Percentiles rank a stretch among this genome's conserved stretches.
Evolutionary conservation across 805 yeast species (phyloP).

Genomic region (Myxozyma mucilagina): DNA sequence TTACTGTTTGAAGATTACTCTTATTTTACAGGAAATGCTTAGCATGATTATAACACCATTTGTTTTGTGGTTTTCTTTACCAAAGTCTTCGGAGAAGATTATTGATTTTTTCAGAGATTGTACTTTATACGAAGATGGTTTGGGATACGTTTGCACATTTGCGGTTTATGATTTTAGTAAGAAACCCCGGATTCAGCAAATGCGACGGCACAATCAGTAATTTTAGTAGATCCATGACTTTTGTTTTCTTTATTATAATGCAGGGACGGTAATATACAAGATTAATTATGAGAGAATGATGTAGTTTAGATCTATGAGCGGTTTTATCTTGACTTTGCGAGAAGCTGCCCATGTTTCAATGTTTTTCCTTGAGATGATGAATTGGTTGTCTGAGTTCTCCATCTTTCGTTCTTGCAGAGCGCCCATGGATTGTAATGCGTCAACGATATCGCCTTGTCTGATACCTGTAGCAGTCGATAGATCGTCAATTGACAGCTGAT

Average conservation of each 20-base stretch:
- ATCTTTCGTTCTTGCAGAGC: constrained; percentile 30
- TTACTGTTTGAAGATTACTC: constrained; percentile 69
- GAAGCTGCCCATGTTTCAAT: constrained; percentile 17
- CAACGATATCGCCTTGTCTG: constrained; percentile 39
- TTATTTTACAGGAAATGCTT: constrained; percentile 73
- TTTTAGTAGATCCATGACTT: neutral
- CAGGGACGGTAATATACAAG: neutral
- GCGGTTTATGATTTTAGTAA: constrained; percentile 87
- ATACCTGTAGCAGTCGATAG: constrained; percentile 41
- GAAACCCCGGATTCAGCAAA: constrained; percentile 10
- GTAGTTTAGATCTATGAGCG: constrained; percentile 20
- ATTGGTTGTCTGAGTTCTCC: neutral
- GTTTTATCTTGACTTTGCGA: constrained; percentile 5
- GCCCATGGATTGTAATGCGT: constrained; percentile 37
- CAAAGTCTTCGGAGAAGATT: constrained; percentile 69
- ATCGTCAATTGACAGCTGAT: constrained; percentile 33
- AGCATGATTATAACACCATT: constrained; percentile 86
- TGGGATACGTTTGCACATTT: constrained; percentile 91
- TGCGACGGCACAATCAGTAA: neutral
- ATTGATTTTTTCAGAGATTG: constrained; percentile 90
- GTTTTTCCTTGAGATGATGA: constrained; percentile 4
- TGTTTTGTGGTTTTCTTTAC: constrained; percentile 80
- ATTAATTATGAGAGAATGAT: constrained; percentile 6
- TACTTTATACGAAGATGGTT: constrained; percentile 87
- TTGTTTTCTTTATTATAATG: neutral